Evolutionary conservation across 805 yeast species (phyloP), one percentile per base, ranked within the genome.

Genomic region (Cyberlindnera bimundalis): DNA sequence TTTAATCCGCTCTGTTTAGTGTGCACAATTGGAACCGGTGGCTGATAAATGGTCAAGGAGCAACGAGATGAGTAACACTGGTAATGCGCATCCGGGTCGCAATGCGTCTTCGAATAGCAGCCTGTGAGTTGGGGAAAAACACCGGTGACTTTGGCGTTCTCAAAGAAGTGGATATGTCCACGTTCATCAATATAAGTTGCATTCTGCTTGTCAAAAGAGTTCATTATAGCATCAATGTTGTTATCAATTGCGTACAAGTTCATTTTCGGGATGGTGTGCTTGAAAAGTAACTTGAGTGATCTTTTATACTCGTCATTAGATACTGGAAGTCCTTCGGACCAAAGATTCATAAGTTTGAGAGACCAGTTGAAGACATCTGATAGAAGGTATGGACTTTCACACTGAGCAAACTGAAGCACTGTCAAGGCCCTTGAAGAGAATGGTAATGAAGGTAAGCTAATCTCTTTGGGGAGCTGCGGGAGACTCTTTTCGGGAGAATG

Each of bases 361-460:
- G 80, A 71, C 86, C 86, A 80, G 23, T 59, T 53, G 51, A 74
- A 79, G 4, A 80, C 61, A 15, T 66, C 67, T 0, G 73, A 69
- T 12, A 81, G 47, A 0, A 73, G 64, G 62, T 73, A 70, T 3
- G 78, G 70, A 26, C 61, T 60, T 3, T 55, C 53, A 48, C 84
- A 78, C 18, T 62, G 66, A 10, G 71, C 55, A 38, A 77, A 67
- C 46, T 79, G 81, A n/a, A 64, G 60, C 16, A 68, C 68, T 13
- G 66, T 67, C 27, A 80, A 56, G 0, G 71, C 60, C 11, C 73
- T 67, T 0, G 82, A 70, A 4, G 76, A 60, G 46, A 79, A 80
- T 3, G 84, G 84, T 8, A 79, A 64, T 33, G 72, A 67, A 0
- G 86, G 85, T 15, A 77, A 51, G 33, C 67, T 69, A 5, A 72